Base-by-base conservation (phyloP, 176 grass and related monocot genomes). In the Eleusine coracana region DNA sequence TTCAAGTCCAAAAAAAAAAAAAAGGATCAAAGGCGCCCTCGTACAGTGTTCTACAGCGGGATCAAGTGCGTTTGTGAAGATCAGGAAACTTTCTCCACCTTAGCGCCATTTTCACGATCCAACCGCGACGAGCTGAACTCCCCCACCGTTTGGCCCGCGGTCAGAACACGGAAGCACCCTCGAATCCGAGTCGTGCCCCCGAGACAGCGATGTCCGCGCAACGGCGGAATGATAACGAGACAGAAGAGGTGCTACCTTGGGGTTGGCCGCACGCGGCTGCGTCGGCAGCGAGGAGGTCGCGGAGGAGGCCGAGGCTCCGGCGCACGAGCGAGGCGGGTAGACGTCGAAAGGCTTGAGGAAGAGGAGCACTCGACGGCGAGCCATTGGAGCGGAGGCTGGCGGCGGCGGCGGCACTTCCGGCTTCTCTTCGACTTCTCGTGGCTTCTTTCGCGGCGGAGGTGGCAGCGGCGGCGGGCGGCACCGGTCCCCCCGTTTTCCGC, bases 291-390 rank as follows among this genome's bases (percentile, higher is more conserved):
- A 39, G 2, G 79, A 54, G 60, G 54, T 37, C 34, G 68, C 52
- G 0, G 62, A 50, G 28, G 73, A 62, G 36, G 34, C 49, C n/a
- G 76, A 45, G 14, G 84, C 1, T 14, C 31, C 67, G 23, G 75
- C 15, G 36, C 34, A 55, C 27, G 73, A 63, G 9, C 84, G 82
- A 11, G 89, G 84, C 48, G 92, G 92, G 80, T 80, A 94, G 13
- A 89, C 87, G 42, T 94, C 89, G 65, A 94, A 89, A 60, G 92
- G 89, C 87, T 89, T 92, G 82, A 94, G 77, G 74, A 89, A 81
- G 81, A 94, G 92, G 12, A 94, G 89, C 39, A 92, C 87, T 28
- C 89, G 81, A 56, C 89, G 92, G 74, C 68, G 87, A 55, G 89
- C 84, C 92, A 94, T 94, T 20, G 66, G 68, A 73, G 34, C n/a